Evolutionary conservation across 768 basidiomycete species (phyloP).

Genomic region (Pleurotus djamor): DNA sequence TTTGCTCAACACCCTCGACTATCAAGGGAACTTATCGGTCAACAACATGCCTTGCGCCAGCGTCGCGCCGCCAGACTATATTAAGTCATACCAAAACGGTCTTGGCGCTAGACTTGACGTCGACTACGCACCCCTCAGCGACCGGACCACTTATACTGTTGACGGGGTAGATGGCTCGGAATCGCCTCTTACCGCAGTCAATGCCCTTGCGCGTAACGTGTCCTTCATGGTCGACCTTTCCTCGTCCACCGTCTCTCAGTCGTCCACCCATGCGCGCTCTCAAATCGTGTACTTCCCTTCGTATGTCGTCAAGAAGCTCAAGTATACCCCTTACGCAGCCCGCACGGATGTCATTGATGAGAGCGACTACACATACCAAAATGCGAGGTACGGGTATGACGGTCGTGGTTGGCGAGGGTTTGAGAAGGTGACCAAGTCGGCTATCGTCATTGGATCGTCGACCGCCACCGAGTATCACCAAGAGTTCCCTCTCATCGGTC

Average conservation of each 20-base stretch:
- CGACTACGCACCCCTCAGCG: neutral
- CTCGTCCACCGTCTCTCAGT: slow-evolving; percentile 4
- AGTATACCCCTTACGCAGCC: slow-evolving; percentile 5
- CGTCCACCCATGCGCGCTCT: slow-evolving; percentile 3
- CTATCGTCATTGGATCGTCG: neutral
- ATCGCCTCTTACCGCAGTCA: slow-evolving; percentile 2
- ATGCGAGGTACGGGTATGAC: slow-evolving; percentile 8
- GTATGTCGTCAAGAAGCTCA: slow-evolving; percentile 10
- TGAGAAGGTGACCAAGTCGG: slow-evolving; percentile 10
- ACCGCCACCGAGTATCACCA: slow-evolving; percentile 6
- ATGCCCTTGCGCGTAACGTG: slow-evolving; percentile 10
- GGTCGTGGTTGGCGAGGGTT: slow-evolving; percentile 11
- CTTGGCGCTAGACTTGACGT: slow-evolving; percentile 2
- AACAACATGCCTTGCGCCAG: slow-evolving; percentile 1
- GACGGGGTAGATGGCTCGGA: neutral
- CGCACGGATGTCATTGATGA: slow-evolving; percentile 6
- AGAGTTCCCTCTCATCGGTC: slow-evolving; percentile 9
- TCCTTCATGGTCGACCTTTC: slow-evolving; percentile 7
- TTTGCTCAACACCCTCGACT: neutral
- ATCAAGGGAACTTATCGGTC: neutral
- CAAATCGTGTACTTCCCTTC: slow-evolving; percentile 11
- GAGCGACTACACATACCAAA: slow-evolving; percentile 10
- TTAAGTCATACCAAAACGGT: slow-evolving; percentile 6
- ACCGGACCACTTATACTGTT: neutral
- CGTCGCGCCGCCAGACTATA: slow-evolving; percentile 6